Evolutionary conservation across 1,284 basidiomycete species (phyloP).

Genomic region (Takashimella tepidaria): DNA sequence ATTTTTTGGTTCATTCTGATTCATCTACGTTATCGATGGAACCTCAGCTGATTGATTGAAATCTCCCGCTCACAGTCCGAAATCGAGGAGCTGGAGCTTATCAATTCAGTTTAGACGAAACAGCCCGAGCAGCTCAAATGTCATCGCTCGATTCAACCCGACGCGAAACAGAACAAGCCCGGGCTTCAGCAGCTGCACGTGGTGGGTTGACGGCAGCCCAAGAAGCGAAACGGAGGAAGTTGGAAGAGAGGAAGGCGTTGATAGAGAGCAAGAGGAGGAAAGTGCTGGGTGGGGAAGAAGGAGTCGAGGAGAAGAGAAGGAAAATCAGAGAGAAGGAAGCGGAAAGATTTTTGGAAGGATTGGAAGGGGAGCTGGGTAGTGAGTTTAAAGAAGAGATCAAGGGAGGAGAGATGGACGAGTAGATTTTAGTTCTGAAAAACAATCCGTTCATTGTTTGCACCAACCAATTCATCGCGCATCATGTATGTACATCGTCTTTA

Average conservation of each 20-base stretch:
- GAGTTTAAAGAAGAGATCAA: too few species aligned
- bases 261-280: conserved; percentile 77
- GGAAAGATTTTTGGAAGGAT: conserved; percentile 30
- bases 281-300: conserved; percentile 46
- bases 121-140: conserved; percentile 68
- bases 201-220: conserved; percentile 50
- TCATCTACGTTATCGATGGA: too few species aligned
- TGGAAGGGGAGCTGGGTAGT: conserved; percentile 27
- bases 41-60: background rate
- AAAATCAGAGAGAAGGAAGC: conserved; percentile 27
- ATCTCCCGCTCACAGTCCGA: conserved; percentile 48
- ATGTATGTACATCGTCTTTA: too few species aligned
- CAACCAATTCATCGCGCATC: background rate
- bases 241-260: conserved; percentile 67
- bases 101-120: conserved; percentile 77
- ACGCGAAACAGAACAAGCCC: conserved; percentile 63
- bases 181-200: conserved; percentile 49
- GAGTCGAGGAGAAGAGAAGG: conserved; percentile 27
- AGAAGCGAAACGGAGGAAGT: conserved; percentile 71
- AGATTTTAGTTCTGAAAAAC: too few species aligned
- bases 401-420: too few species aligned
- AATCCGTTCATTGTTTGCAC: background rate
- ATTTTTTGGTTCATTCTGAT: too few species aligned
- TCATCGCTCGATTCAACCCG: conserved; percentile 63
- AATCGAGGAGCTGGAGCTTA: conserved; percentile 81